Base-by-base conservation (phyloP, 2,329 filamentous ascomycete genomes). In the Furcasterigmium sp. region DNA sequence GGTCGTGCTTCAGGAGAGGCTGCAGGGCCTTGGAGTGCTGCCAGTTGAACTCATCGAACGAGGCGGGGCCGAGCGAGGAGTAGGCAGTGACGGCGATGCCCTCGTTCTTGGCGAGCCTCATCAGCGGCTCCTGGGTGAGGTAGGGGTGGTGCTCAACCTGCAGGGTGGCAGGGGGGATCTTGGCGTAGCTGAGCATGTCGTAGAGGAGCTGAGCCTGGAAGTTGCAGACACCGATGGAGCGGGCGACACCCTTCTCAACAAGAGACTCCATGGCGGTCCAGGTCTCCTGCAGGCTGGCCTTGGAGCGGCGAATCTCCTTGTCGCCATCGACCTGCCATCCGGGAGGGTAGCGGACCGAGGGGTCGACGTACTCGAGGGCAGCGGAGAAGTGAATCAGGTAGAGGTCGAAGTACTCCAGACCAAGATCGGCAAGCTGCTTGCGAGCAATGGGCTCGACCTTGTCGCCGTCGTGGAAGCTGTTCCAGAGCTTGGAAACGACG, bases 121-220 rank as follows among this genome's bases (percentile, higher is more conserved):
- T 63, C 41, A 94, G 78, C 42, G 81, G 75, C 46, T 72, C 65
- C 74, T 94, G 88, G 48, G 86, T 84, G 46, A 91, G 79, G 76
- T 91, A 93, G 20, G 88, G 88, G 75, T 94, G 89, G 71, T 91
- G 87, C 74, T 94, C 88, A 64, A 94, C 84, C 74, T 94, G 89
- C 47, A 93, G 82, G 32, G 85, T 83, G 30, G 87, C 84, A 8
- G 87, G 86, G 36, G 74, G 74, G 65, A 89, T 78, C 56, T 77
- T 80, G 49, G 86, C 86, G 66, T 90, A 88, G 56, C 85, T 80
- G 59, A 91, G 76, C 53, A 91, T 70, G 65, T 93, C 87, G 64
- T 91, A 84, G 58, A 94, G 67, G 51, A 88, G 72, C 65, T 85
- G 78, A 37, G 78, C 79, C 67, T 85, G 84, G 78, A 90, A 91